Evolutionary conservation across 2,329 filamentous ascomycete genomes (phyloP).

Genomic region (Chaetomiaceae sp.): DNA sequence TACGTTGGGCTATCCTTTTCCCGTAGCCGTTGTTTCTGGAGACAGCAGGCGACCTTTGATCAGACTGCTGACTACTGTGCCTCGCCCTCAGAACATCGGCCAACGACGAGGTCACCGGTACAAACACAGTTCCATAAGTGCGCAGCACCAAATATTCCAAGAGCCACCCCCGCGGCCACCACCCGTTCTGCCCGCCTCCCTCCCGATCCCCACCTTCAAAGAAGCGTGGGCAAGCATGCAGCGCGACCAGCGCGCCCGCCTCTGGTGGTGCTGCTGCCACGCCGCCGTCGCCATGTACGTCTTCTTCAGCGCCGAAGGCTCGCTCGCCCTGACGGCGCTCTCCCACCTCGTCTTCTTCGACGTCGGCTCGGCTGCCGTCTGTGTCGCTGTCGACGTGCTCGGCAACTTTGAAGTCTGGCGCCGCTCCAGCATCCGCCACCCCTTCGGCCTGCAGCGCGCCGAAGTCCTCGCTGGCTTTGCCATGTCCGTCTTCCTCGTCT

Average conservation of each 20-base stretch:
- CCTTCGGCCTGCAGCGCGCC: conserved; percentile 85
- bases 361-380: conserved; percentile 84
- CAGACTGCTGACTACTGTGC: conserved; percentile 7
- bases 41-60: too few relatives aligned
- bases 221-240: conserved; percentile 92
- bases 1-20: conserved; percentile 37
- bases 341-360: conserved; percentile 95
- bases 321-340: conserved; percentile 83
- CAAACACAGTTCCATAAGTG: conserved; percentile 90
- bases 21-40: not conserved
- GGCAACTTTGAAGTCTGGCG: conserved; percentile 98
- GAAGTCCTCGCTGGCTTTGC: conserved; percentile 95
- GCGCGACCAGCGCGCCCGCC: conserved; percentile 72
- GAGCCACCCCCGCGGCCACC: conserved; percentile 83
- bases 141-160: conserved; percentile 88
- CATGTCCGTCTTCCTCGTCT: conserved; percentile 92
- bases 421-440: conserved; percentile 84
- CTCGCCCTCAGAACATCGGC: conserved; percentile 64
- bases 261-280: conserved; percentile 89
- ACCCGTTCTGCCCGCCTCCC: conserved; percentile 80
- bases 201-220: conserved; percentile 82
- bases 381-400: conserved; percentile 86
- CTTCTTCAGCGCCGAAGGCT: conserved; percentile 79
- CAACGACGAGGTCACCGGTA: conserved; percentile 94
- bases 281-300: conserved; percentile 77